Base-by-base conservation (phyloP, 345 rosid species). In the Fremontodendron californicum region DNA sequence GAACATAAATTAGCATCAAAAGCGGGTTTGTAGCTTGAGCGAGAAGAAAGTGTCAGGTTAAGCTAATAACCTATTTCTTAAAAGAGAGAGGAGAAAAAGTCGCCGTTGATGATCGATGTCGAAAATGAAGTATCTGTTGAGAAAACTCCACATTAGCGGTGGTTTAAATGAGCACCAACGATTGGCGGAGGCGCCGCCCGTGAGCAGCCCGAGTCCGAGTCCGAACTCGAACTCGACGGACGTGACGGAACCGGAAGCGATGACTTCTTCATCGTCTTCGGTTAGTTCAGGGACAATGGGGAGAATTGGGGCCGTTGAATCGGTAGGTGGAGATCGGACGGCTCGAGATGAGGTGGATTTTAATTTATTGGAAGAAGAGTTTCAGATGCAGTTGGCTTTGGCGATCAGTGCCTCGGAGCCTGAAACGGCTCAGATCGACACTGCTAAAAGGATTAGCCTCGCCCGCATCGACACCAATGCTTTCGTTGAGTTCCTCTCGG, bases 351-450 rank as follows among this genome's bases (percentile, higher is more conserved):
- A 79, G 19, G 78, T 81, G 52, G 98, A 92, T 82, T 94, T 90
- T 87, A 88, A 75, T 87, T 86, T 89, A 58, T 74, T 93, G 82
- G 98, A 94, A 69, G 98, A 94, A 79, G 98, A 94, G 89, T 94
- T 88, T 74, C 98, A 94, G 88, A 92, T 94, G 48, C 97, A 94
- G 82, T 75, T 94, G 85, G 98, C 98, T 79, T 75, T 94, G 84
- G 98, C 98, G 73, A 93, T 94, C 37, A 94, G 98, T 81, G 98
- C 92, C 18, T 94, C 98, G 81, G 97, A 94, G 82, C 87, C 93
- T 5, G 95, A 93, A 82, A 89, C 95, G 3, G 97, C 91, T 78
- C 95, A 94, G 98, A 88, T 94, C 85, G 98, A 93, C 49, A 94
- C 97, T 0, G 98, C 97, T 58, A 94, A 94, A 88, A 83, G 92